Conservation (phyloP, 2,329 filamentous ascomycete genomes). For the Penicillium polonicum region DNA sequence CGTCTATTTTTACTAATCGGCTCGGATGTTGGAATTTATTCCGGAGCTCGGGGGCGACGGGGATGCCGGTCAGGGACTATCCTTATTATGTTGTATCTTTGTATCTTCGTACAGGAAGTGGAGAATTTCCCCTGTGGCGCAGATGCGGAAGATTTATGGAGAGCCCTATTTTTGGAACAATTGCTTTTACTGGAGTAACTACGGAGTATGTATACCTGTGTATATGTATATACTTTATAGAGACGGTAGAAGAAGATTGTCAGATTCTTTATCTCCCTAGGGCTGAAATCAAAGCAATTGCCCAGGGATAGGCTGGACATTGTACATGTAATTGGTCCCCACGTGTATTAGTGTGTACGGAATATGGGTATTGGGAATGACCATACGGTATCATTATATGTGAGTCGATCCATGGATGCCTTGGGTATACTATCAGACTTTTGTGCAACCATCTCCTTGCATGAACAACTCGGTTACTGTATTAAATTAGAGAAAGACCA, state of each 20-base stretch:
- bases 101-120: neutral
- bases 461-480: neutral
- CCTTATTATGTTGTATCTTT: neutral
- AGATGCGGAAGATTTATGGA: neutral
- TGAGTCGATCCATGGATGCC: too few species aligned
- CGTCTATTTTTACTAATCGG: neutral
- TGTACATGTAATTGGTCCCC: neutral
- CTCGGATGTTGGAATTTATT: neutral
- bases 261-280: neutral
- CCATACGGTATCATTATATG: neutral
- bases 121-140: slow-evolving; percentile 9
- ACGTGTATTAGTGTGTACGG: neutral
- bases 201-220: too few species aligned
- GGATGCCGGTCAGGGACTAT: neutral
- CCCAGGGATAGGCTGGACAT: neutral
- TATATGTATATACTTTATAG: neutral
- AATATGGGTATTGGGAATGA: neutral
- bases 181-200: neutral
- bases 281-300: neutral
- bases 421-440: neutral
- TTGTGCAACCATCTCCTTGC: neutral
- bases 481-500: neutral
- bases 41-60: neutral
- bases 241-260: neutral
- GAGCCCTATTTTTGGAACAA: slow-evolving; percentile 5